Percentiles rank a stretch among this genome's conserved stretches.
Conservation (phyloP, 1,139 yeast species). For the Saccharomycopsis crataegensis region DNA sequence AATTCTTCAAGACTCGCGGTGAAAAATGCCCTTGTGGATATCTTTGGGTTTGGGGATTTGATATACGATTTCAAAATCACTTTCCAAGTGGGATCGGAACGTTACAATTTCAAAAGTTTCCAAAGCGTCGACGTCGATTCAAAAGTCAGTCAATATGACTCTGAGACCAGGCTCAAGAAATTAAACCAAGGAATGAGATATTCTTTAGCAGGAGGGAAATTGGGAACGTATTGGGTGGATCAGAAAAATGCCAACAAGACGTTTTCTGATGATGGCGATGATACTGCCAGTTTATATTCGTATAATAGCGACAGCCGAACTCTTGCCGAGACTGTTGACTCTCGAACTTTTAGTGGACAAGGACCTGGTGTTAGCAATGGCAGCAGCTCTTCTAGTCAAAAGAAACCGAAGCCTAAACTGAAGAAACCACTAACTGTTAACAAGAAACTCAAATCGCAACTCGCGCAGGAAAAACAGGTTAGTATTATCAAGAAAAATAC, state of each 20-base stretch:
- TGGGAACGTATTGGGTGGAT: conserved; percentile 80
- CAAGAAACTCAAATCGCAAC: conserved; percentile 12
- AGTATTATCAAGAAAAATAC: conserved; percentile 21
- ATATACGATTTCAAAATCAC: conserved; percentile 71
- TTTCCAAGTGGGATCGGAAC: conserved; percentile 52
- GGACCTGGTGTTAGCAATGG: no score
- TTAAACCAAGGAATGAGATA: conserved; percentile 81
- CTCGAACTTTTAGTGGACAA: neutral
- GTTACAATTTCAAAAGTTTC: conserved; percentile 75
- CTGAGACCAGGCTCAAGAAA: conserved; percentile 60
- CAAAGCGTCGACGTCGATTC: conserved; percentile 61
- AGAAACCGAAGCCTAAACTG: neutral
- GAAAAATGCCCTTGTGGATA: conserved; percentile 62
- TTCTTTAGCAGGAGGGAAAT: conserved; percentile 48
- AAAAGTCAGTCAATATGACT: conserved; percentile 60
- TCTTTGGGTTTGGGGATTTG: conserved; percentile 68
- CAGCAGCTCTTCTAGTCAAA: conserved; percentile 1
- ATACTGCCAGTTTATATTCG: neutral
- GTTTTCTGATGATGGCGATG: neutral
- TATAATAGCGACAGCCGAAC: neutral
- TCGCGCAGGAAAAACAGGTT: conserved; percentile 14
- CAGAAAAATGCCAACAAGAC: conserved; percentile 4
- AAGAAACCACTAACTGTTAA: neutral
- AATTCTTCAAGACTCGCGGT: conserved; percentile 59
- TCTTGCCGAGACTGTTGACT: neutral